Evolutionary conservation across 805 yeast species (phyloP).

Genomic region (Lipomyces starkeyi): DNA sequence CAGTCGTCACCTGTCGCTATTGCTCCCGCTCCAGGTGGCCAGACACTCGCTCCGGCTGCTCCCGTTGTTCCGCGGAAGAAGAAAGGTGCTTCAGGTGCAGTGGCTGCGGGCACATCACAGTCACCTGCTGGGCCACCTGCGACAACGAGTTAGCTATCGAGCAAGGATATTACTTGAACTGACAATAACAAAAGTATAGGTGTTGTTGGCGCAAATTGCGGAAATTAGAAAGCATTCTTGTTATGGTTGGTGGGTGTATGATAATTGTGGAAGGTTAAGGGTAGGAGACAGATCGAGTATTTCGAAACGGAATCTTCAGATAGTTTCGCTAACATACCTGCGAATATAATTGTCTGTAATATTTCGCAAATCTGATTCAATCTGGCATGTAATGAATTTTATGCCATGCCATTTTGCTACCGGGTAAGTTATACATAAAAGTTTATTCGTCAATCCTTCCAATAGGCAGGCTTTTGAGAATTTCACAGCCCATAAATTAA

Average conservation of each 20-base stretch:
- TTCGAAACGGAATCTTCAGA: background rate
- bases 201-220: background rate
- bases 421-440: background rate
- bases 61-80: conserved; percentile 5
- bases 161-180: background rate
- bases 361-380: background rate
- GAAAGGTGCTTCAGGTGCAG: background rate
- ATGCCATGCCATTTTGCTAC: background rate
- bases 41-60: conserved; percentile 11
- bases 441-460: background rate
- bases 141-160: background rate
- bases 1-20: conserved; percentile 15
- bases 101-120: background rate
- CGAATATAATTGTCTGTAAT: background rate
- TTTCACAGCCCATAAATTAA: too few relatives aligned
- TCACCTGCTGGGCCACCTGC: conserved; percentile 12
- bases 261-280: background rate
- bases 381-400: background rate
- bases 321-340: background rate
- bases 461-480: background rate
- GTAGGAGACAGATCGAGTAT: background rate
- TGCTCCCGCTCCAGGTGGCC: conserved; percentile 24
- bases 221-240: background rate
- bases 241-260: background rate
- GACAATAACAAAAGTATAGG: background rate